Percentiles rank a stretch among this genome's conserved stretches.
phyloP scores from a whole-genome alignment of 1,284 basidiomycete genomes.

The Polyporus tsugae region DNA sequence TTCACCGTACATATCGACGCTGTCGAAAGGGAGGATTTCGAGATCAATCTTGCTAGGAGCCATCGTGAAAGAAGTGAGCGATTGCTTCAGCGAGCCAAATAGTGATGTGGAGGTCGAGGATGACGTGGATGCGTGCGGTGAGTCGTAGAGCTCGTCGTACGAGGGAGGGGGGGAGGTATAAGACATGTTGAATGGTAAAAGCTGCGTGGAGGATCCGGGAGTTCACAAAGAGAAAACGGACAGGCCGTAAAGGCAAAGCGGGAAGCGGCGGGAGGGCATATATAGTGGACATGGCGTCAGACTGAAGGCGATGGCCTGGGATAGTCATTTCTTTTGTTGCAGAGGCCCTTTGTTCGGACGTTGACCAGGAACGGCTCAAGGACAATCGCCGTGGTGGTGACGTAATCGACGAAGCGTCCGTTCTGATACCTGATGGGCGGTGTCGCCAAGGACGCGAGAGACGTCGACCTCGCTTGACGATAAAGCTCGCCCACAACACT shows the following conservation, averaged over 20 bases:
- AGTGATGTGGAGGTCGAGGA: constrained; percentile 18
- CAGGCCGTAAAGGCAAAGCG: constrained; percentile 20
- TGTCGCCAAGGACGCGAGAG: not conserved
- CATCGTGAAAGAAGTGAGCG: constrained; percentile 23
- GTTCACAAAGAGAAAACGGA: constrained; percentile 16
- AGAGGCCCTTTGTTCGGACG: constrained; percentile 25
- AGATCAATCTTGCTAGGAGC: constrained; percentile 30
- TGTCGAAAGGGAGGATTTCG: constrained; percentile 30
- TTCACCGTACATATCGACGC: constrained; percentile 63
- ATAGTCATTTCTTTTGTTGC: constrained; percentile 36
- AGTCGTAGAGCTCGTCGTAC: constrained; percentile 16
- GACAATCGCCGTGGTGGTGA: constrained; percentile 24
- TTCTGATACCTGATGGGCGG: not conserved
- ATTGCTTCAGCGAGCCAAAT: constrained; percentile 29
- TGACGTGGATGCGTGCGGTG: constrained; percentile 4
- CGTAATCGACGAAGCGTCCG: constrained; percentile 8
- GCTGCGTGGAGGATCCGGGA: constrained; percentile 6
- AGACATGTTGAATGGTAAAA: constrained; percentile 21
- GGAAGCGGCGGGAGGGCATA: constrained; percentile 22
- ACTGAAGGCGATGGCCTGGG: constrained; percentile 22
- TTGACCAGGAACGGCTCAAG: constrained; percentile 33
- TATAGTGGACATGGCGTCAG: constrained; percentile 25
- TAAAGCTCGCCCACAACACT: not conserved
- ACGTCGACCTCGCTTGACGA: not conserved
- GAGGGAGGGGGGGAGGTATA: constrained; percentile 19